Evolutionary conservation across 352 stramenopile species (phyloP).

Genomic region (Globisporangium apiculatum): DNA sequence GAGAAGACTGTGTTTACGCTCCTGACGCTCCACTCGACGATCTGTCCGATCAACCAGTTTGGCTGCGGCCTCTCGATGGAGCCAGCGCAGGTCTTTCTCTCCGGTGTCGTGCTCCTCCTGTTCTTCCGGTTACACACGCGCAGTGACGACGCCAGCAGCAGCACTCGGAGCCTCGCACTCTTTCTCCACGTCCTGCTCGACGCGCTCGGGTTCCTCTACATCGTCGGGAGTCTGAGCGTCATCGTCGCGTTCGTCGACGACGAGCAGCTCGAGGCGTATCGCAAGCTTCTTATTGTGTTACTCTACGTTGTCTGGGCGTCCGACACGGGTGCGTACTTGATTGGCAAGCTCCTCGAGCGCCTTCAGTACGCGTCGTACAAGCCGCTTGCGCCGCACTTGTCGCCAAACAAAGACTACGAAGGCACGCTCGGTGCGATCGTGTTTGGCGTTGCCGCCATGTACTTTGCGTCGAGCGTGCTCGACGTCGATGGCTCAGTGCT

Average conservation of each 20-base stretch:
- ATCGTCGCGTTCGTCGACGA: slow-evolving; percentile 65
- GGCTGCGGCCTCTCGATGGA: slow-evolving; percentile 42
- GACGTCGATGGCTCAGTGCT: slow-evolving; percentile 67
- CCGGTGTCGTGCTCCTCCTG: slow-evolving; percentile 47
- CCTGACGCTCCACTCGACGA: slow-evolving; percentile 54
- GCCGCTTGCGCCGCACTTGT: slow-evolving; percentile 81
- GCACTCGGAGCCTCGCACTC: slow-evolving; percentile 1
- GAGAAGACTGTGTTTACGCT: slow-evolving; percentile 66
- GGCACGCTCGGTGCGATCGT: slow-evolving; percentile 86
- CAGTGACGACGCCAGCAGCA: slow-evolving; percentile 1
- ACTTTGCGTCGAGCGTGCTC: slow-evolving; percentile 69
- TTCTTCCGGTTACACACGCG: slow-evolving; percentile 33
- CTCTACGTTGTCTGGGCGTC: slow-evolving; percentile 73
- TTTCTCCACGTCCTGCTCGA: slow-evolving; percentile 52
- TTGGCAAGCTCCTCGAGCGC: slow-evolving; percentile 83
- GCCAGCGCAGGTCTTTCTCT: slow-evolving; percentile 42
- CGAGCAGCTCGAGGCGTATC: slow-evolving; percentile 39
- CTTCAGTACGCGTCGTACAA: slow-evolving; percentile 84
- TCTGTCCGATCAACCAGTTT: slow-evolving; percentile 69
- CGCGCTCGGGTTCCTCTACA: slow-evolving; percentile 60
- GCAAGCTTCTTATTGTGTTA: slow-evolving; percentile 60
- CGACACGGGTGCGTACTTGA: slow-evolving; percentile 93
- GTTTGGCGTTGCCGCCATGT: slow-evolving; percentile 81
- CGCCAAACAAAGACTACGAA: slow-evolving; percentile 96
- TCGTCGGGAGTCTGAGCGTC: slow-evolving; percentile 54